Evolutionary conservation across 2,329 filamentous ascomycete species (phyloP).

Genomic region (Aureobasidium sp.): DNA sequence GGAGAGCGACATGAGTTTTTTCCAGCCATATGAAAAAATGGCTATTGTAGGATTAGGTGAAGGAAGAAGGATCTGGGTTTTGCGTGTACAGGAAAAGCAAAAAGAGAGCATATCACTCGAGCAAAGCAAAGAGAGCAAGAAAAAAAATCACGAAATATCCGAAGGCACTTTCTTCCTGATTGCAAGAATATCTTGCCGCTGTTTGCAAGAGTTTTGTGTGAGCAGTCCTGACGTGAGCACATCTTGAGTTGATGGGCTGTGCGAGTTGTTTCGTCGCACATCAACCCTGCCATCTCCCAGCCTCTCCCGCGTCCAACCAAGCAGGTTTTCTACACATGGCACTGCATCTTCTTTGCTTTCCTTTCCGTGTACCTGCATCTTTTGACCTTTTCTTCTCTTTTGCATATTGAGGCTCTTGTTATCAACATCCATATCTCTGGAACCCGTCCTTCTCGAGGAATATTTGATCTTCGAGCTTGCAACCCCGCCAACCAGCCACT

Average conservation of each 20-base stretch:
- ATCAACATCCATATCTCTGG: background rate
- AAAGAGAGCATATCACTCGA: background rate
- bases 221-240: background rate
- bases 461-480: background rate
- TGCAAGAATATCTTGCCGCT: background rate
- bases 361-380: slow-evolving; percentile 3
- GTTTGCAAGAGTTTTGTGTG: background rate
- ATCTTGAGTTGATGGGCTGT: background rate
- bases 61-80: background rate
- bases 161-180: background rate
- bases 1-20: background rate
- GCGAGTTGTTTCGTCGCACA: background rate
- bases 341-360: background rate
- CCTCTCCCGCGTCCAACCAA: background rate
- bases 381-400: background rate
- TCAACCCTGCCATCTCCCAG: slow-evolving; percentile 10
- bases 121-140: background rate
- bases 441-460: background rate
- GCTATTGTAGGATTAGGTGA: slow-evolving; percentile 3
- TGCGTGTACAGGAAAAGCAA: slow-evolving; percentile 2
- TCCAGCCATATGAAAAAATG: background rate
- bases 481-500: slow-evolving; percentile 6
- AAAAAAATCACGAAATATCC: background rate
- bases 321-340: background rate
- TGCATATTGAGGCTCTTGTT: background rate